A percentile compares a stretch with the other conserved stretches of the same genome.
Evolutionary conservation across 1,139 yeast genomes (phyloP).

Genomic region (Protomyces arabidopsidicola): DNA sequence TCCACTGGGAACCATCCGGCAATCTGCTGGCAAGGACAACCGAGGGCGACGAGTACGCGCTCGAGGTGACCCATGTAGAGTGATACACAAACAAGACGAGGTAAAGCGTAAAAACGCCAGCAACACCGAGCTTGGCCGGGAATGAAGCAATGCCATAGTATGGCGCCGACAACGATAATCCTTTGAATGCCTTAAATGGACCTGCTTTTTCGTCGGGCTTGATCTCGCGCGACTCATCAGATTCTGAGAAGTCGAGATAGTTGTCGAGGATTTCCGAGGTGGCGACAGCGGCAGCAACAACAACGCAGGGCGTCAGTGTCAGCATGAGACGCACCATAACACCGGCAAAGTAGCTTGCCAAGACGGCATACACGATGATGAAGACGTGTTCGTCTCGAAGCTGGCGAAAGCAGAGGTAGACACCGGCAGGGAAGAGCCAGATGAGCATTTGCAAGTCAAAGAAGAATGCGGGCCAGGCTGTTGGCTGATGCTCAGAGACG

Average conservation of each 20-base stretch:
- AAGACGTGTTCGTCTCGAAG: slow-evolving; percentile 88
- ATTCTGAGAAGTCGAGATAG: slow-evolving; percentile 58
- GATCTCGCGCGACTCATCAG: slow-evolving; percentile 6
- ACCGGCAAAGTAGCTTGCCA: slow-evolving; percentile 96
- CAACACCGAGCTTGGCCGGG: slow-evolving; percentile 58
- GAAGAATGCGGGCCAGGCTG: slow-evolving; percentile 98
- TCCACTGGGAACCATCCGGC: slow-evolving; percentile 77
- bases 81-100: slow-evolving; percentile 80
- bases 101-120: slow-evolving; percentile 68
- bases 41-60: slow-evolving; percentile 95
- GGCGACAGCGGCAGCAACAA: slow-evolving; percentile 87
- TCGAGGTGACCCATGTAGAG: slow-evolving; percentile 96
- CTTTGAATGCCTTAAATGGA: slow-evolving; percentile 30
- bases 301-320: slow-evolving; percentile 90
- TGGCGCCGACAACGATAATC: slow-evolving; percentile 11
- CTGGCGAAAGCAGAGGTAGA: slow-evolving; percentile 83
- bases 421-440: slow-evolving; percentile 98
- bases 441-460: slow-evolving; percentile 88
- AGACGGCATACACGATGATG: slow-evolving; percentile 79
- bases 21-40: slow-evolving; percentile 82
- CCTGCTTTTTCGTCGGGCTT: slow-evolving; percentile 31
- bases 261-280: slow-evolving; percentile 77
- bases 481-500: slow-evolving; percentile 98
- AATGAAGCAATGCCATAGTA: slow-evolving; percentile 40
- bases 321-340: slow-evolving; percentile 98